Conservation (phyloP, 148 eudicot species). For the Amaranthus cruentus region DNA sequence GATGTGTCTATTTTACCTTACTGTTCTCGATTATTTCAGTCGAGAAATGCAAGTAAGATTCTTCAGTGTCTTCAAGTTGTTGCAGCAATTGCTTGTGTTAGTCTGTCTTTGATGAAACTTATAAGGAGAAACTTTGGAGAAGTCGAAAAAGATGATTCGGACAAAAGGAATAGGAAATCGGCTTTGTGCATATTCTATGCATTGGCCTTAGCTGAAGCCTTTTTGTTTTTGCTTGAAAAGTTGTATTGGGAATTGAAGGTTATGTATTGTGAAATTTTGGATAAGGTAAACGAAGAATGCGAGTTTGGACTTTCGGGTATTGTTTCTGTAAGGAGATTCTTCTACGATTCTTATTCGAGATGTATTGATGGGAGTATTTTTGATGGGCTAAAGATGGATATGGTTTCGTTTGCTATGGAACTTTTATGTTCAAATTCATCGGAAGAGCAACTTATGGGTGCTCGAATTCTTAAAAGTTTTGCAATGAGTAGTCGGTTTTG, state of each 20-base stretch:
- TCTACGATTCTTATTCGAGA: conserved; percentile 85
- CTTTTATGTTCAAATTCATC: conserved; percentile 61
- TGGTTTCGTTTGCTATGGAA: conserved; percentile 85
- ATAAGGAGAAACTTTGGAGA: conserved; percentile 55
- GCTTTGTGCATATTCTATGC: conserved; percentile 72
- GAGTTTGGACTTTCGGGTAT: conserved; percentile 60
- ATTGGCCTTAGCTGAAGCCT: conserved; percentile 81
- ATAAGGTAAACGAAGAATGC: conserved; percentile 55
- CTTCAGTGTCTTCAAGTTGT: conserved; percentile 65
- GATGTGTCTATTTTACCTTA: conserved; percentile 82
- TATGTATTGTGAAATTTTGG: conserved; percentile 41
- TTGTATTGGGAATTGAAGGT: conserved; percentile 77
- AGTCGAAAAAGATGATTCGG: conserved; percentile 43
- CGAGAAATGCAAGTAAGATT: conserved; percentile 66
- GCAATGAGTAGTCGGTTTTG: neutral
- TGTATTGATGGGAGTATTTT: conserved; percentile 80
- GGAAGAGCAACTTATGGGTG: conserved; percentile 87
- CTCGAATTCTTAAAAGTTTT: conserved; percentile 51
- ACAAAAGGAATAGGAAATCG: conserved; percentile 60
- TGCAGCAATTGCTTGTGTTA: conserved; percentile 68
- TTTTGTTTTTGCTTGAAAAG: conserved; percentile 71
- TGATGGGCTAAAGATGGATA: conserved; percentile 90
- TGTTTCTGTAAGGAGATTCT: conserved; percentile 64
- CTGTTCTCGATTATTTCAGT: conserved; percentile 46
- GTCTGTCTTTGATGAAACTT: conserved; percentile 61